These are phyloP conservation scores for Ballota nigra DNA, from an alignment of 257 asterid species.

Conservation along the genomic window DNA sequence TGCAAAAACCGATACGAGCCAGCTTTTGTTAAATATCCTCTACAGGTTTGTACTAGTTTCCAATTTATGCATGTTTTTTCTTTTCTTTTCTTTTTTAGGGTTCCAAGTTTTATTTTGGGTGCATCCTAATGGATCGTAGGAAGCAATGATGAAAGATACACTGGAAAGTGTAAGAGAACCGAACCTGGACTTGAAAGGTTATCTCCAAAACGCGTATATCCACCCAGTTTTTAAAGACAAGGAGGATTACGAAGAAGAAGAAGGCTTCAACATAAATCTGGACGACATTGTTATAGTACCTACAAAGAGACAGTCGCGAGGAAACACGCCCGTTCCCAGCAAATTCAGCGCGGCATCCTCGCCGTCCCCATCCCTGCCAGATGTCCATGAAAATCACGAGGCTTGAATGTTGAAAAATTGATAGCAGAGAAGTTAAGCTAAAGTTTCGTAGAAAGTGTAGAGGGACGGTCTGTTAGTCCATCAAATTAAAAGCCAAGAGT, in stretches of 20 bases:
- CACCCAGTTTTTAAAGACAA: slow-evolving; percentile 66
- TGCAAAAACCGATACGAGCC: slow-evolving; percentile 88
- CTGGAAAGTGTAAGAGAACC: slow-evolving; percentile 69
- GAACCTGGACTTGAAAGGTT: slow-evolving; percentile 54
- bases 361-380: slow-evolving; percentile 40
- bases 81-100: background rate
- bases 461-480: too few relatives aligned
- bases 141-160: slow-evolving; percentile 82
- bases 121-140: slow-evolving; percentile 32
- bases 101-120: background rate
- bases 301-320: slow-evolving; percentile 54
- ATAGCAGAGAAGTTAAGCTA: slow-evolving; percentile 18
- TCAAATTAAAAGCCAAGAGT: background rate
- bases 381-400: slow-evolving; percentile 23
- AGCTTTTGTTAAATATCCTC: slow-evolving; percentile 70
- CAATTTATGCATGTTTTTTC: background rate
- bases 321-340: slow-evolving; percentile 55
- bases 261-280: background rate
- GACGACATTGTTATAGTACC: slow-evolving; percentile 26
- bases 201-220: slow-evolving; percentile 55
- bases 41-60: slow-evolving; percentile 45
- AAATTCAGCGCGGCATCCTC: slow-evolving; percentile 44
- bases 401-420: background rate
- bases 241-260: slow-evolving; percentile 40
- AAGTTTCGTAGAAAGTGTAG: background rate